phyloP scores from a whole-genome alignment of 1,139 yeast species.

The Insectozyma bohioensis region DNA sequence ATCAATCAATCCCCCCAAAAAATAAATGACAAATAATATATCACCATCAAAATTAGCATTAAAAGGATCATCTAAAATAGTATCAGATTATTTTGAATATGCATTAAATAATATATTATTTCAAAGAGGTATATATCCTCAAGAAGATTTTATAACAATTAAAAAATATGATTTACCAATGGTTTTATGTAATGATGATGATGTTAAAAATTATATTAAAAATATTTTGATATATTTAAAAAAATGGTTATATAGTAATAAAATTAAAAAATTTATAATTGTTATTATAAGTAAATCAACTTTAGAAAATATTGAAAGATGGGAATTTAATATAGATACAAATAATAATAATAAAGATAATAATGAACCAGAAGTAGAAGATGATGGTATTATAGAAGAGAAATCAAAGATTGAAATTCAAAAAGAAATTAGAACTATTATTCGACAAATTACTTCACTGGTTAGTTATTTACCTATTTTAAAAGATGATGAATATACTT shows the following conservation, averaged over 20 bases:
- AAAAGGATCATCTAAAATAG: slow-evolving; percentile 75
- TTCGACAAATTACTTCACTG: slow-evolving; percentile 87
- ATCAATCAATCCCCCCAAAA: background rate
- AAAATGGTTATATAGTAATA: slow-evolving; percentile 76
- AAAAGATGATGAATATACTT: slow-evolving; percentile 66
- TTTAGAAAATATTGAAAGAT: slow-evolving; percentile 72
- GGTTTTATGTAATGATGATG: slow-evolving; percentile 73
- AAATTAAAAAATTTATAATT: slow-evolving; percentile 66
- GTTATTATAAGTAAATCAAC: slow-evolving; percentile 68
- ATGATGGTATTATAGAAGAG: slow-evolving; percentile 4
- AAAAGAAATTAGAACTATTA: slow-evolving; percentile 76
- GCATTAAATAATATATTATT: slow-evolving; percentile 78
- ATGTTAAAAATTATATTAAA: slow-evolving; percentile 67
- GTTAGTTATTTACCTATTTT: slow-evolving; percentile 82
- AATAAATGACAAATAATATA: background rate
- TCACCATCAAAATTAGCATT: slow-evolving; percentile 49
- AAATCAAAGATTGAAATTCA: slow-evolving; percentile 57
- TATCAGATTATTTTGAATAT: slow-evolving; percentile 82
- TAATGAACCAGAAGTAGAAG: slow-evolving; percentile 7
- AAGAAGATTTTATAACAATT: slow-evolving; percentile 80
- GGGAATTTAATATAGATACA: slow-evolving; percentile 85
- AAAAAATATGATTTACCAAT: slow-evolving; percentile 79
- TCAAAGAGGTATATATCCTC: slow-evolving; percentile 89
- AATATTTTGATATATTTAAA: slow-evolving; percentile 74
- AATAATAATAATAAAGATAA: slow-evolving; percentile 40